Evolutionary conservation across 2,329 filamentous ascomycete species (phyloP), one percentile per base, ranked within the genome.

Genomic region (Epichloe bromicola): DNA sequence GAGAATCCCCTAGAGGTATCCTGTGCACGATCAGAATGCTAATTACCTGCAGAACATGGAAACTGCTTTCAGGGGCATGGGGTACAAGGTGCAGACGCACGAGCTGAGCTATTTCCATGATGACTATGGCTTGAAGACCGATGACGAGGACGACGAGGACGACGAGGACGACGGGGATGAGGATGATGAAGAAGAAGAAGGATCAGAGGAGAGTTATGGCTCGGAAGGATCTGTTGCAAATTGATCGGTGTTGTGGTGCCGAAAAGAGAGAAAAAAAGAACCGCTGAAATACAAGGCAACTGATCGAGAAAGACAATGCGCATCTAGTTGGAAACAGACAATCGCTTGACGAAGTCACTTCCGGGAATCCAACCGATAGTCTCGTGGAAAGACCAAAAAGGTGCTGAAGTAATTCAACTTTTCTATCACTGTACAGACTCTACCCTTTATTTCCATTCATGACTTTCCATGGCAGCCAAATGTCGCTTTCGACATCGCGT

Each of bases 41-140:
- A 17, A 95, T 88, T 78, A 77, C 4, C 8, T 15, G 10, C 4
- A 54, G 53, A 50, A 50, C 53, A 80, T 95, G 58, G 79, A 85
- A 60, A 82, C 82, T 57, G 82, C 85, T 2, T 87, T 97, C 60
- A 76, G 80, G 57, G 73, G 71, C 1, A 82, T 81, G 51, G 89
- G 89, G 0, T 98, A 95, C 72, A 83, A 83, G 64, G 84, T 85
- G 0, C 78, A 87, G 62, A 76, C 86, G 39, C 83, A 83, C 62
- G 74, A 83, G 30, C 74, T 97, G 47, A 80, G 82, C 41, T 78
- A 86, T 60, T 97, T 95, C 66, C 82, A 94, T 65, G 88, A 96
- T 56, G 87, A 89, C 61, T 97, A 97, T 63, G 91, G 91, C 1
- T 69, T 96, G 45, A 77, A 85, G 64, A 75, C 74, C 2, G 82